These are phyloP conservation scores for Diplotaxis tenuifolia DNA, from an alignment of 345 rosid species.

Conservation along the genomic window DNA sequence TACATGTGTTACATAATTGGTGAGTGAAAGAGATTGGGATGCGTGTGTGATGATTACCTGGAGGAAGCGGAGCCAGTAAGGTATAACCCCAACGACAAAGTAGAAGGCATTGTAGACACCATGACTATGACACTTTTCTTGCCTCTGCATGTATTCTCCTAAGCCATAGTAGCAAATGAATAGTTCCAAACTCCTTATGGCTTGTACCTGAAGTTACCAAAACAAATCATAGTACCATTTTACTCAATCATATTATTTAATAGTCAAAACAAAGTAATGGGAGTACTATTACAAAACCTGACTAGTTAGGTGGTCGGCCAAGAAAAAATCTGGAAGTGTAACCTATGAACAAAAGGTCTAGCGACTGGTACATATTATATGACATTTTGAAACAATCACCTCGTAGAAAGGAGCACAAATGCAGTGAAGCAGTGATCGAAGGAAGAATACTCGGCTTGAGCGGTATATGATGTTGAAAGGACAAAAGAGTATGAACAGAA, in stretches of 20 bases:
- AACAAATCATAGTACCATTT: background rate
- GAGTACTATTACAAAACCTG: constrained; percentile 39
- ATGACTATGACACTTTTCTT: constrained; percentile 57
- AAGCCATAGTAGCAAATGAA: constrained; percentile 72
- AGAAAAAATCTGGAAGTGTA: constrained; percentile 61
- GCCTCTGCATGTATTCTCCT: constrained; percentile 55
- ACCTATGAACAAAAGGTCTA: constrained; percentile 43
- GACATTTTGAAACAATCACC: constrained; percentile 20
- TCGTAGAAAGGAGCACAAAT: constrained; percentile 44
- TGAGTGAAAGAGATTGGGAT: background rate
- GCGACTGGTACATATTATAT: background rate
- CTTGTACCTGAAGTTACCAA: constrained; percentile 52
- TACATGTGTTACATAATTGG: background rate
- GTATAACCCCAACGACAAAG: constrained; percentile 56
- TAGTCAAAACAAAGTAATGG: background rate
- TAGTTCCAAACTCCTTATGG: constrained; percentile 62
- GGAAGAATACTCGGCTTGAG: constrained; percentile 44
- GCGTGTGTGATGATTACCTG: constrained; percentile 44
- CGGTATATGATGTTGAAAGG: constrained; percentile 55
- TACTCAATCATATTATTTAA: background rate
- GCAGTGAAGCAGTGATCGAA: constrained; percentile 38
- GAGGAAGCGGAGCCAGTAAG: constrained; percentile 64
- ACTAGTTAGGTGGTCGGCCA: constrained; percentile 65
- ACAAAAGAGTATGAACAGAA: constrained; percentile 47
- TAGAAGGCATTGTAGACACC: constrained; percentile 62